Conservation (phyloP, 352 stramenopile genomes). For the Phytophthora fragariaefolia region DNA sequence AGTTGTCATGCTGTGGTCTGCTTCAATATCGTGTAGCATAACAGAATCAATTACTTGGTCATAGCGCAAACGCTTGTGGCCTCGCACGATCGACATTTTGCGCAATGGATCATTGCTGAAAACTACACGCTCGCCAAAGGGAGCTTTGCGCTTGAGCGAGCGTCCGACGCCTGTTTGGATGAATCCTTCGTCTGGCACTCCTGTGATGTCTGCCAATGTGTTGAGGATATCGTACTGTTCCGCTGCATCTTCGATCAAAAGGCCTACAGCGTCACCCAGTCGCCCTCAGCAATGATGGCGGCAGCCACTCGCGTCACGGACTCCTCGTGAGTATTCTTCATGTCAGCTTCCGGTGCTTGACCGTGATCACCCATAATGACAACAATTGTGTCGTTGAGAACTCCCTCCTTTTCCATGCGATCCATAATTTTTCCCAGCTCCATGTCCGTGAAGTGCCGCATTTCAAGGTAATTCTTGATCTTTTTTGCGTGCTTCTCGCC, state of each 20-base stretch:
- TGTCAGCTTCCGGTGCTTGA: constrained; percentile 20
- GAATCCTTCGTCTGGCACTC: constrained; percentile 6
- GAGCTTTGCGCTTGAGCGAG: constrained; percentile 10
- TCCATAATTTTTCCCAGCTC: constrained; percentile 52
- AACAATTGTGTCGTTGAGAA: constrained; percentile 57
- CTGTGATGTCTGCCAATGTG: constrained; percentile 13
- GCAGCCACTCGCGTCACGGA: constrained; percentile 35
- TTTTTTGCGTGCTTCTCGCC: constrained; percentile 17
- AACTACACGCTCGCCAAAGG: constrained; percentile 3
- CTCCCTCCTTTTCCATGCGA: constrained; percentile 38
- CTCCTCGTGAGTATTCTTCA: constrained; percentile 25
- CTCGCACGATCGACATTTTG: constrained; percentile 14
- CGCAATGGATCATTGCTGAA: constrained; percentile 6
- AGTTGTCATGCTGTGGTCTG: constrained; percentile 37
- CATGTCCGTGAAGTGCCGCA: constrained; percentile 51
- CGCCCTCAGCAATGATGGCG: constrained; percentile 34
- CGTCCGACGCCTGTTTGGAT: constrained; percentile 5
- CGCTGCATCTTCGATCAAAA: constrained; percentile 28
- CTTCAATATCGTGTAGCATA: constrained; percentile 46
- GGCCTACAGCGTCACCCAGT: constrained; percentile 22
- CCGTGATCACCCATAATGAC: constrained; percentile 43
- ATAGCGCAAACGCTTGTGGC: constrained; percentile 44
- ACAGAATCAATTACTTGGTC: constrained; percentile 39
- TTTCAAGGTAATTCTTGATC: constrained; percentile 39
- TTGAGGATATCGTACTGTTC: constrained; percentile 22